Conservation (phyloP, 2,329 filamentous ascomycete genomes). For the Ascochyta clinopodiicola region DNA sequence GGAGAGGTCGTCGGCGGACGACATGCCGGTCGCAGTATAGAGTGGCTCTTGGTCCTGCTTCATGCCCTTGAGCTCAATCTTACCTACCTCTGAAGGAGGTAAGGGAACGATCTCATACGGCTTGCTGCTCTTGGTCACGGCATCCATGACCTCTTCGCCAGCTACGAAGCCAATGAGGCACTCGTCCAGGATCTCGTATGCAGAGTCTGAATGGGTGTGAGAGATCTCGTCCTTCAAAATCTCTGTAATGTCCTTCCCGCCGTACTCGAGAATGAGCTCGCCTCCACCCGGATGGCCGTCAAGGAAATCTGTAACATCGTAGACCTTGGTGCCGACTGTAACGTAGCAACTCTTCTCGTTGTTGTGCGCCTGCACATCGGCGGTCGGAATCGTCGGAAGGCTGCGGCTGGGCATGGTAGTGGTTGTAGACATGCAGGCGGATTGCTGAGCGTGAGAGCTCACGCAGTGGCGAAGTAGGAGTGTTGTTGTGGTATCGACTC, state of each 20-base stretch:
- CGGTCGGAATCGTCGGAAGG: constrained; percentile 80
- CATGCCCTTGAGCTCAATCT: constrained; percentile 58
- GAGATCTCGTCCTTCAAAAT: constrained; percentile 85
- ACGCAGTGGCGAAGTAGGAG: neutral
- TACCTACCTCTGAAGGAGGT: constrained; percentile 57
- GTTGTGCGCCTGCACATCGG: constrained; percentile 83
- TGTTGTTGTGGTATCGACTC: neutral
- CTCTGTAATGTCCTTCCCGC: constrained; percentile 80
- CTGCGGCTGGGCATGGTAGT: constrained; percentile 79
- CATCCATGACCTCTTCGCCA: constrained; percentile 62
- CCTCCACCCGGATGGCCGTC: constrained; percentile 89
- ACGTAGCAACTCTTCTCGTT: constrained; percentile 88
- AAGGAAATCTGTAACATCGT: constrained; percentile 91
- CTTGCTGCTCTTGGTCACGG: constrained; percentile 55
- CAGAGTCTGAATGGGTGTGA: constrained; percentile 85
- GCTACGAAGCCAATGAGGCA: constrained; percentile 81
- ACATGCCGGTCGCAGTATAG: constrained; percentile 79
- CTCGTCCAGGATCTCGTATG: constrained; percentile 95
- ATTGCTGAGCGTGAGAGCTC: neutral
- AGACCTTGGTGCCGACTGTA: constrained; percentile 86
- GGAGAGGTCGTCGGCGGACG: constrained; percentile 82
- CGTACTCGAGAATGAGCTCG: constrained; percentile 88
- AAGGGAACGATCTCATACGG: constrained; percentile 61
- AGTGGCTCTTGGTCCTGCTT: constrained; percentile 54
- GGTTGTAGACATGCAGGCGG: constrained; percentile 26